A percentile compares a stretch with the other conserved stretches of the same genome.
Conservation (phyloP, 257 asterid genomes). For the Plantago ovata region DNA sequence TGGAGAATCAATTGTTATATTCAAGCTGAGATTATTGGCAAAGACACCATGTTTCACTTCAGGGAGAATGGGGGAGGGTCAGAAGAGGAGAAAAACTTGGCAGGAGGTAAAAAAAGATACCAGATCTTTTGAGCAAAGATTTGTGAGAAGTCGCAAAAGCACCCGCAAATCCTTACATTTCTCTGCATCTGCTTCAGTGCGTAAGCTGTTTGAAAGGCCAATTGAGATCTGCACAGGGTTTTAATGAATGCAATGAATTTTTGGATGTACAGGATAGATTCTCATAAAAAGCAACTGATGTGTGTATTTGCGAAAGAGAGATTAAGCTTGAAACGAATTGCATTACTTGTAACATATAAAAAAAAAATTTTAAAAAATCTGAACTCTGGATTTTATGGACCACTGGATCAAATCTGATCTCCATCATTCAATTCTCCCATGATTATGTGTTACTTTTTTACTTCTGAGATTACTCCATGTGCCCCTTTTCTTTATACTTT, state of each 20-base stretch:
- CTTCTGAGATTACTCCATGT: too few species aligned
- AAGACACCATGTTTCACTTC: conserved; percentile 1
- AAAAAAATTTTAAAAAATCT: too few species aligned
- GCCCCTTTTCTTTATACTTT: too few species aligned
- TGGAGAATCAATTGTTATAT: too few species aligned
- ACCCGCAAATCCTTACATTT: conserved; percentile 88
- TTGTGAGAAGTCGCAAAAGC: conserved; percentile 75
- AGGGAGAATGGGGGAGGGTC: background rate
- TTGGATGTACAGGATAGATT: background rate
- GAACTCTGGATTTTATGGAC: too few species aligned
- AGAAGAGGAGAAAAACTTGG: background rate
- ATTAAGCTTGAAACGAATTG: too few species aligned
- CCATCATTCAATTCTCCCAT: too few species aligned
- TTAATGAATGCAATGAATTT: conserved; percentile 7
- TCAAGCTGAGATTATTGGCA: background rate
- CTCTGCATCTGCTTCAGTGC: conserved; percentile 75
- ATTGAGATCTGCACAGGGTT: conserved; percentile 55
- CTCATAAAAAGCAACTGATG: background rate
- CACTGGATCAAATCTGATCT: too few species aligned
- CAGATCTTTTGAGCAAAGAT: conserved; percentile 89
- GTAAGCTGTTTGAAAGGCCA: conserved; percentile 69
- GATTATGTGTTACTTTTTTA: too few species aligned
- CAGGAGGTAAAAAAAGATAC: conserved; percentile 34
- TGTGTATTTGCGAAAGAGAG: too few species aligned
- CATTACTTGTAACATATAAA: too few species aligned